These are phyloP conservation scores for Hemileccinum impolitum DNA, from an alignment of 768 basidiomycete species.

Conservation along the genomic window DNA sequence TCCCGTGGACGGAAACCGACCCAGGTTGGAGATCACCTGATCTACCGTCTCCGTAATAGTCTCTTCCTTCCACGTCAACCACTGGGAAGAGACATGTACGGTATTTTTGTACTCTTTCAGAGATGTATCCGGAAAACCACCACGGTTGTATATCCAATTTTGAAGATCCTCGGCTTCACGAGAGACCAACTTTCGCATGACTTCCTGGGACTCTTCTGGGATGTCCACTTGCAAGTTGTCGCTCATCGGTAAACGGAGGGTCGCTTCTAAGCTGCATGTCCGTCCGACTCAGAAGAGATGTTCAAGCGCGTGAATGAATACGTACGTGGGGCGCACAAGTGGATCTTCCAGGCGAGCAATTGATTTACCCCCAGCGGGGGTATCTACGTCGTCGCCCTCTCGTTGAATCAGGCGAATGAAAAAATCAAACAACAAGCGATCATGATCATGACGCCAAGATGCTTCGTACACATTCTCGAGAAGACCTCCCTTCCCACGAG, in stretches of 20 bases:
- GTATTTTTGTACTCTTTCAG: no score
- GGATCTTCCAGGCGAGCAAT: slow-evolving; percentile 1
- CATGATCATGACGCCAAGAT: slow-evolving; percentile 8
- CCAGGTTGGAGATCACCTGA: background rate
- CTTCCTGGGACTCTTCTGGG: no score
- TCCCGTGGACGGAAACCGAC: background rate
- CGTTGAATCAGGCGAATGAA: slow-evolving; percentile 2
- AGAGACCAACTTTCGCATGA: no score
- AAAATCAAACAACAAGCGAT: slow-evolving; percentile 9
- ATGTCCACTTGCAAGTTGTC: background rate
- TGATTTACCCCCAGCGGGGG: background rate
- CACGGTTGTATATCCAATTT: no score
- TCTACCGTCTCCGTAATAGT: background rate
- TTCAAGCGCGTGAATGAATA: background rate
- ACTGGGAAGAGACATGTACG: background rate
- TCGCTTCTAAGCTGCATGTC: background rate
- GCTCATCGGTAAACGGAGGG: background rate
- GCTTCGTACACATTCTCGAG: background rate
- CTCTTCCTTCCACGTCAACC: background rate
- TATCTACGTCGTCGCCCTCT: background rate
- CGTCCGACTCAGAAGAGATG: background rate
- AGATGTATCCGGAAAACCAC: no score
- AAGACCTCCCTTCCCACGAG: slow-evolving; percentile 1
- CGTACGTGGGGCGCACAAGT: slow-evolving; percentile 2
- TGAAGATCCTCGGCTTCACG: no score